Evolutionary conservation across 257 asterid genomes (phyloP), one percentile per base, ranked within the genome.

Genomic region (Solanum corneliomulleri): DNA sequence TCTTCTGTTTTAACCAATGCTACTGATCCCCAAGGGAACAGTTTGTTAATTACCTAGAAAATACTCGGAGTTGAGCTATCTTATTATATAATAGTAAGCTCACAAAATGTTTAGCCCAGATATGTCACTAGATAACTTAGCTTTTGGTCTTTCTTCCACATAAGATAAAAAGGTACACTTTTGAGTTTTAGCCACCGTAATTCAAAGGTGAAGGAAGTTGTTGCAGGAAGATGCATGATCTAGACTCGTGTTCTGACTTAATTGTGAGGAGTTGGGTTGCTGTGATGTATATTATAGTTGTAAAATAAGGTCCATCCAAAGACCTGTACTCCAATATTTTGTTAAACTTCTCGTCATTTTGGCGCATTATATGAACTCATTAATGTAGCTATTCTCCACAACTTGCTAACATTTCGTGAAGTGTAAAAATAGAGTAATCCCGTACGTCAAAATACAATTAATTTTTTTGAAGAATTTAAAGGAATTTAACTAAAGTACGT

Each of bases 1-100:
- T 94, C 95, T 91, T 88, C 88, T 97, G 99, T 90, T 97, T 94
- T 89, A 91, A 90, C 83, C 93, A 92, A 84, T 92, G 94, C 52
- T 92, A 80, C 89, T 92, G 62, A 89, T 68, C 86, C 52, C 88
- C 31, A 45, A 86, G 41, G 56, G 49, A 69, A 60, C 41, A 39
- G 52, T 52, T 39, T 44, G 66, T 49, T 13, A 86, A 78, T 78
- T 6, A 27, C 27, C 42, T 49, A 16, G 64, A 47, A 27, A 9
- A 52, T 18, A 80, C 44, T 62, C 84, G 4, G 21, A 77, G 39
- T 44, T 77, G 39, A 77, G n/a, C 64, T 42, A 42, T 76, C 23
- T 76, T n/a, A 33, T 33, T 33, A 33, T 33, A 33, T 4, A 76
- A 33, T 4, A 76, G 83, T 25, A 76, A 76, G 62, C 37, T 77